Base-by-base conservation (phyloP, 306 rosid genomes). In the Prunus salicina region DNA sequence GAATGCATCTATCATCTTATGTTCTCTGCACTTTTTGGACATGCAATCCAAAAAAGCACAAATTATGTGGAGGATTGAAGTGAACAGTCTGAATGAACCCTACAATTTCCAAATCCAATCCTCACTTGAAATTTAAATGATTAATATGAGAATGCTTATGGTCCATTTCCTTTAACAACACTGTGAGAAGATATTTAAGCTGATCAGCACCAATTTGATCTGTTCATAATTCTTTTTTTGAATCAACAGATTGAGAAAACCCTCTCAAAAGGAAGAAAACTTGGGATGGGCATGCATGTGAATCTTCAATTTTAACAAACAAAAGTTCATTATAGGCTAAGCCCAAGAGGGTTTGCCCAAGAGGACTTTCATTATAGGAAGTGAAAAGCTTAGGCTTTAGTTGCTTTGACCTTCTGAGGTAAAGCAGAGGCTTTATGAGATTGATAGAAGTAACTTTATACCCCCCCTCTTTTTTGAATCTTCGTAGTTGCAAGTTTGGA, bases 51-150 rank as follows among this genome's bases (percentile, higher is more conserved):
- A 41, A 28, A 16, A 51, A n/a, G 5, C 30, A 30, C 47, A 53
- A 2, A 11, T 28, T 25, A 41, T 74, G 6, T 18, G 51, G 46
- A 9, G 14, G 41, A 27, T 2, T 27, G 28, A 74, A 63, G n/a
- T n/a, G n/a, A n/a, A n/a, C n/a, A n/a, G n/a, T n/a, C n/a, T n/a
- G n/a, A 27, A 27, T 27, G 28, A 74, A 63, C 78, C 10, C 10
- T 67, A 78, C 25, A 70, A 63, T 71, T 55, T 68, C 74, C 76
- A 79, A 28, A 79, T 71, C 41, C 58, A 83, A 84, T 88, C 87
- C 76, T 79, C 88, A 89, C 86, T 89, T 88, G 88, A 86, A 89
- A 89, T 93, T 90, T 78, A 88, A 81, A 69, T 71, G 76, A 69
- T 47, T 77, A 79, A 30, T 82, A 68, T 82, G 73, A 25, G 71